Percentiles rank a stretch among this genome's conserved stretches.
Evolutionary conservation across 371 early-diverging fungal species (phyloP).

Genomic region (Mucor mucedo): DNA sequence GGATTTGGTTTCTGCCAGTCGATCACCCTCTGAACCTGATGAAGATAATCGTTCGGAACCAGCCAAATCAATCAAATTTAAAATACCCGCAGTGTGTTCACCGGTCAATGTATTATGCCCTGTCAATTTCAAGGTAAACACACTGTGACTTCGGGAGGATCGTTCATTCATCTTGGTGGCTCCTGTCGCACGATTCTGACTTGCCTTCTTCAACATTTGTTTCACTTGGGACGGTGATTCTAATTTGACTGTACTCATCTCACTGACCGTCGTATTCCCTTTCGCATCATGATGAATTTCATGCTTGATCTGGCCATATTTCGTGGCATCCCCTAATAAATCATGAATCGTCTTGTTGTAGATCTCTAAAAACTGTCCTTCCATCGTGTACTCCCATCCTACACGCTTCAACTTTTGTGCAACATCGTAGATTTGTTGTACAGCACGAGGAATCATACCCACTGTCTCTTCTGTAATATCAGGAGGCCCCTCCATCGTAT

Average conservation of each 20-base stretch:
- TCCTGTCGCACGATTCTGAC: constrained; percentile 86
- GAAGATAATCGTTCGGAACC: constrained; percentile 94
- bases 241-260: constrained; percentile 67
- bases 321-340: constrained; percentile 64
- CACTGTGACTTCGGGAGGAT: constrained; percentile 96
- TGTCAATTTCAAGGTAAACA: constrained; percentile 82
- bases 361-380: constrained; percentile 91
- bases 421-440: constrained; percentile 83
- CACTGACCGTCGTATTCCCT: constrained; percentile 82
- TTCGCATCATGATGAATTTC: constrained; percentile 81
- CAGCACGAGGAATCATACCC: constrained; percentile 93
- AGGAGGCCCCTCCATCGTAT: constrained; percentile 80
- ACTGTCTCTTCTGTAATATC: constrained; percentile 44
- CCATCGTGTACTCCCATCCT: constrained; percentile 90
- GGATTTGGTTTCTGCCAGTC: constrained; percentile 94
- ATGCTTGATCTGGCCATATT: constrained; percentile 65
- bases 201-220: constrained; percentile 73
- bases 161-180: constrained; percentile 94
- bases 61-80: constrained; percentile 96
- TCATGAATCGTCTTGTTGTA: constrained; percentile 97
- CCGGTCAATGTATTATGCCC: constrained; percentile 77
- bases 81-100: constrained; percentile 74
- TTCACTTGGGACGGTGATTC: constrained; percentile 77
- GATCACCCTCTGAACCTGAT: constrained; percentile 90
- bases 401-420: constrained; percentile 67